Base-by-base conservation (phyloP, 2,329 filamentous ascomycete genomes). In the Cladosporium sp. region DNA sequence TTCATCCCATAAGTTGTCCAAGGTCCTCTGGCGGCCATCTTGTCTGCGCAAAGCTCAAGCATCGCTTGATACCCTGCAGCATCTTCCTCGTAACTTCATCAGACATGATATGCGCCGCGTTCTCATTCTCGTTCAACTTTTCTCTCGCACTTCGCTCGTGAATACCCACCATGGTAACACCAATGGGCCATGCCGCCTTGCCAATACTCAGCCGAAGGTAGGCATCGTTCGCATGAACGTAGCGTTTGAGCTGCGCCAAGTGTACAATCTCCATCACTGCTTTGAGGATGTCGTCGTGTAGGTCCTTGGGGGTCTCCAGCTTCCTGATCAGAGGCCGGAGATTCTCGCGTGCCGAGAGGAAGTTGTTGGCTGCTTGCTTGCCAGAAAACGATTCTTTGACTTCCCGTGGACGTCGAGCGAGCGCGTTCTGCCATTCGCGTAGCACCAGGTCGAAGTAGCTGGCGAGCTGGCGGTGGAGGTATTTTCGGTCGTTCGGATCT, bases 111-210 rank as follows among this genome's bases (percentile, higher is more conserved):
- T 98, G 91, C 3, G 92, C 93, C 62, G 53, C 55, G 57, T 80
- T 79, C 56, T 81, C 79, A 53, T 75, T 78, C 67, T 93, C 83
- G 66, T 97, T 91, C 53, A 98, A 74, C 72, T 98, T 98, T 72
- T 98, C 93, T 55, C 93, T 82, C 16, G 93, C 92, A 58, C 86
- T 93, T 64, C 93, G 83, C 76, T 97, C 93, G 79, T 98, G 93
- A 61, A 98, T 98, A 76, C 93, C 93, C 63, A 98, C 93, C 93
- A 97, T 98, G 68, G 93, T 98, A 33, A 98, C 93, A 71, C 93
- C 93, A 63, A 98, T 98, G 19, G 93, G 93, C 93, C 93, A 98
- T 13, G 93, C 93, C 20, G 67, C 65, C 52, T 69, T 69, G 15
- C 67, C 67, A 63, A 98, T 98, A 67, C 88, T 95, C 49, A 98